Evolutionary conservation across 2,329 filamentous ascomycete species (phyloP), one percentile per base, ranked within the genome.

Genomic region (Paraconiothyrium brasiliense): DNA sequence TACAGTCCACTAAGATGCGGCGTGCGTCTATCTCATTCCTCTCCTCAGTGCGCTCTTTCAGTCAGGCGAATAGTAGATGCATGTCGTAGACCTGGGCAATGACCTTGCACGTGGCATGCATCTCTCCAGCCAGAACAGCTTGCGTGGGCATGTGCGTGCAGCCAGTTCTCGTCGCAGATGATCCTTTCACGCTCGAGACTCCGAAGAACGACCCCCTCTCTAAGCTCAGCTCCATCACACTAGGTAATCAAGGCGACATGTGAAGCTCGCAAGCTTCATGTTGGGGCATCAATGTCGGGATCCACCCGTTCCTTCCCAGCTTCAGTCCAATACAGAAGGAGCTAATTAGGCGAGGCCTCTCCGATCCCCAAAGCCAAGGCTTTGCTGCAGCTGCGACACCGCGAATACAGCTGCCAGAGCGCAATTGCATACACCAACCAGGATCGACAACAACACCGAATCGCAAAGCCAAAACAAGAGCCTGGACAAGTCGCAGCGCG

Each of bases 401-500:
- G 35, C 48, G 56, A 34, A 51, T 47, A 51, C 55, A 34, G 51
- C 55, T 41, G 37, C 39, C 22, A 51, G 35, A 44, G 63, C 54
- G 20, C 44, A 35, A 44, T 37, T 51, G 37, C 30, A 46, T 22
- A 55, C 43, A 24, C 43, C 16, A 34, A n/a, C 54, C 16, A 46
- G 41, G 11, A 22, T 9, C n/a, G 11, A 54, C 59, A 35, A 49
- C 54, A 43, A 41, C 22, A 60, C 52, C 47, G 39, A 54, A 54
- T 14, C 22, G 34, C 52, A 47, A 48, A 43, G 35, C 54, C 27
- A 37, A 61, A 22, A 58, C 54, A 35, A 48, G 68, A 65, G 64
- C 67, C 61, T 60, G 57, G 65, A 67, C 47, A 48, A 58, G 58
- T 64, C 43, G 47, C 54, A 37, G 76, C 59, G 44, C 62, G 66